These are phyloP conservation scores for Candida tallmaniae DNA, from an alignment of 805 yeast species.

Conservation along the genomic window DNA sequence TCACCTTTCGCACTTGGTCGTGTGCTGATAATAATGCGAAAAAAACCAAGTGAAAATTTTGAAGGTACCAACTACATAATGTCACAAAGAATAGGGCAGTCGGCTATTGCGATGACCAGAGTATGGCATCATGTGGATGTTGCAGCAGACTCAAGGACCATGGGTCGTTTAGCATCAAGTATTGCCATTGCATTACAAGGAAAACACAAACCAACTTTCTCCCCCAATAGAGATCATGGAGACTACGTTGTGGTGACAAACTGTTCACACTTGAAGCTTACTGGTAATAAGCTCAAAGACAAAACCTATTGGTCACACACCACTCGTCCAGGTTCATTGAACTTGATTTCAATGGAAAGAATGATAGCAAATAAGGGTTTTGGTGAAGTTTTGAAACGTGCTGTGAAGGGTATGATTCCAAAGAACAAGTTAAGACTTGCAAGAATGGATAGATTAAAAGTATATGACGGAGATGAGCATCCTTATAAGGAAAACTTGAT, in stretches of 20 bases:
- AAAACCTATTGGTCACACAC: constrained; percentile 89
- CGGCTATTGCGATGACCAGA: constrained; percentile 74
- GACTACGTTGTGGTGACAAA: constrained; percentile 97
- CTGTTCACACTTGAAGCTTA: constrained; percentile 72
- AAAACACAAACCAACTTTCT: constrained; percentile 92
- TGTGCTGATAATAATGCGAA: background rate
- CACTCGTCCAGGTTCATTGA: constrained; percentile 83
- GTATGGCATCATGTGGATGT: constrained; percentile 96
- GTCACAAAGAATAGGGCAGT: constrained; percentile 37
- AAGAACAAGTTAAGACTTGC: constrained; percentile 76
- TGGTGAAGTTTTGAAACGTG: constrained; percentile 78
- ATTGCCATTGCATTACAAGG: constrained; percentile 90
- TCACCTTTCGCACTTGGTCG: too few species aligned
- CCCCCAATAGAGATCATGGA: constrained; percentile 75
- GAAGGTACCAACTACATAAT: constrained; percentile 8
- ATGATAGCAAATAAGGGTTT: constrained; percentile 76
- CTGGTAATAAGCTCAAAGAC: constrained; percentile 79
- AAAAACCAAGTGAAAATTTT: background rate
- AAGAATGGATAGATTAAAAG: constrained; percentile 79
- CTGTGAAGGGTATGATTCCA: constrained; percentile 96
- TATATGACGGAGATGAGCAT: constrained; percentile 82
- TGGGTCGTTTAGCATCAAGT: constrained; percentile 88
- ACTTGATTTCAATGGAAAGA: constrained; percentile 75
- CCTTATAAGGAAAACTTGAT: constrained; percentile 81
- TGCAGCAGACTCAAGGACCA: constrained; percentile 74